phyloP scores from a whole-genome alignment of 176 grass and related monocot species.

The Dendrocalamus sinicus region DNA sequence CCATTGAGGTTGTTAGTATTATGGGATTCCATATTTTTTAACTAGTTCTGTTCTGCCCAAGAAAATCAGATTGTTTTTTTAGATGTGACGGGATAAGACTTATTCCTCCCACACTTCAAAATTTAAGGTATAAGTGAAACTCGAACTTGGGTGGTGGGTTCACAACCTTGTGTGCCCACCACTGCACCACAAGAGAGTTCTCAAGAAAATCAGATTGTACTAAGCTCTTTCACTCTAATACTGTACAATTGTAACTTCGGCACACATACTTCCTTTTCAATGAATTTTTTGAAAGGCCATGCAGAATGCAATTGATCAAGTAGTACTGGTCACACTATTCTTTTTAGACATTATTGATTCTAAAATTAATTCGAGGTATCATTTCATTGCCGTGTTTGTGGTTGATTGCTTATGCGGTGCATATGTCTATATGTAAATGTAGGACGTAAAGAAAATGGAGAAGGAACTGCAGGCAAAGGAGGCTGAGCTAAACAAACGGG shows the following conservation, averaged over 20 bases:
- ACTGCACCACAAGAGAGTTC: no score
- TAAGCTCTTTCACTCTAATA: background rate
- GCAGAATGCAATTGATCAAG: background rate
- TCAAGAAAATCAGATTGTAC: background rate
- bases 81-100: no score
- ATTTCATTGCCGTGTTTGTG: conserved; percentile 18
- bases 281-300: background rate
- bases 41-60: conserved; percentile 1
- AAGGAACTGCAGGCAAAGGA: conserved; percentile 85
- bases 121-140: no score
- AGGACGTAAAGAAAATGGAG: conserved; percentile 80
- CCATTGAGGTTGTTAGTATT: conserved; percentile 13
- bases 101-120: no score
- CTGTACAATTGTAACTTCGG: background rate
- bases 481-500: conserved; percentile 90
- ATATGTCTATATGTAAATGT: conserved; percentile 32
- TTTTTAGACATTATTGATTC: conserved; percentile 11
- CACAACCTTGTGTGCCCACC: no score
- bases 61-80: background rate
- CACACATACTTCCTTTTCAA: background rate
- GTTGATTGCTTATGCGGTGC: conserved; percentile 4
- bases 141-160: no score
- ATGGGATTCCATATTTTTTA: conserved; percentile 9
- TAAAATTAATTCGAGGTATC: conserved; percentile 22
- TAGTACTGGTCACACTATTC: background rate